phyloP scores from a whole-genome alignment of 805 yeast species.

The Schwanniomyces pseudopolymorphus region DNA sequence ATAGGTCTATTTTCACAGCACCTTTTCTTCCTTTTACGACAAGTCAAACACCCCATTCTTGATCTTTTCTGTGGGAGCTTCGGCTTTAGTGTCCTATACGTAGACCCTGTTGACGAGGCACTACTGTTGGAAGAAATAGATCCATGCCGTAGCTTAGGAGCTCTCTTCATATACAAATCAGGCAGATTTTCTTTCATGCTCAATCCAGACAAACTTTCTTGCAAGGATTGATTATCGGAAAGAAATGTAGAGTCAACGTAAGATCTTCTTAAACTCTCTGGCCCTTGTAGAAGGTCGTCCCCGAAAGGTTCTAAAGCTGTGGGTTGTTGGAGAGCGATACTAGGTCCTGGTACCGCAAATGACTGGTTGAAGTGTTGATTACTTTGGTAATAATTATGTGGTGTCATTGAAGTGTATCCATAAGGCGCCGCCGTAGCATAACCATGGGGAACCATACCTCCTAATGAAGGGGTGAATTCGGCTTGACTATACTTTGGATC shows the following conservation, averaged over 20 bases:
- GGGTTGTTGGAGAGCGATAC: not conserved
- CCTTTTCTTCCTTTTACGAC: conserved; percentile 73
- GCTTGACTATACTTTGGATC: too few relatives aligned
- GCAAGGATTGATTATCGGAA: not conserved
- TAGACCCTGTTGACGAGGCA: not conserved
- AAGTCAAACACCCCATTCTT: conserved; percentile 74
- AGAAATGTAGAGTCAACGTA: not conserved
- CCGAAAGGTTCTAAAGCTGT: not conserved
- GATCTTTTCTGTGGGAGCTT: conserved; percentile 46
- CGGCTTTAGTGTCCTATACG: not conserved
- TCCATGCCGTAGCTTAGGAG: not conserved
- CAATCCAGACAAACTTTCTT: not conserved
- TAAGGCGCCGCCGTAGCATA: too few relatives aligned
- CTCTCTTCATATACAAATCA: not conserved
- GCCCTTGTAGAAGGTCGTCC: not conserved
- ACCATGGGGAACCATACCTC: too few relatives aligned
- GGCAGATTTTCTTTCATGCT: not conserved
- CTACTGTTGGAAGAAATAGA: not conserved
- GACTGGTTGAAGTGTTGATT: not conserved
- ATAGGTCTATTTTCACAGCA: conserved; percentile 71
- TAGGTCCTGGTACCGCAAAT: not conserved
- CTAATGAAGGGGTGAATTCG: too few relatives aligned
- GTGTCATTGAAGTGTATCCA: not conserved
- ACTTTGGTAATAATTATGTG: not conserved
- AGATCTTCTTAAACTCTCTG: not conserved